These are phyloP conservation scores for Pseudogymnoascus sp. DNA, from an alignment of 2,329 filamentous ascomycete species.

Conservation along the genomic window DNA sequence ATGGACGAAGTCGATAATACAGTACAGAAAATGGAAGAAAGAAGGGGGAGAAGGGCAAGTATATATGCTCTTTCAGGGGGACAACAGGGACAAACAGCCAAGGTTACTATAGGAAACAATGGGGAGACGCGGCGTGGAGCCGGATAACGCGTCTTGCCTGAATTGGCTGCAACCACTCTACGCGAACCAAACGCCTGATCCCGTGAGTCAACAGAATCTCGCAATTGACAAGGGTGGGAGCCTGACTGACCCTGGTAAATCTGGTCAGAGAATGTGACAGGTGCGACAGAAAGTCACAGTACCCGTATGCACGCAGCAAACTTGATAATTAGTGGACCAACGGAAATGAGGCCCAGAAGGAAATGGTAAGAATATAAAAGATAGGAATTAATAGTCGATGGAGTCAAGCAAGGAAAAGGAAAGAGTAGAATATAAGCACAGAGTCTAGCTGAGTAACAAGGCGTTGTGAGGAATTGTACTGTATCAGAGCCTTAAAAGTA, in stretches of 20 bases:
- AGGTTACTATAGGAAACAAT: constrained; percentile 9
- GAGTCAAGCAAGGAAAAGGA: not conserved
- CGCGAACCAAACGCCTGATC: constrained; percentile 11
- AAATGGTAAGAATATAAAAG: not conserved
- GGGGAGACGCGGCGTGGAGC: constrained; percentile 8
- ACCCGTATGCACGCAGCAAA: not conserved
- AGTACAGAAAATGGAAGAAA: not conserved
- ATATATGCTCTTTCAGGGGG: constrained; percentile 7
- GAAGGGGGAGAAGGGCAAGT: not conserved
- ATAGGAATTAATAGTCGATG: not conserved
- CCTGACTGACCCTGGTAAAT: not conserved
- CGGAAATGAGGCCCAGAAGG: constrained; percentile 5
- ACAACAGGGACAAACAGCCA: not conserved
- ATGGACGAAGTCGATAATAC: not conserved
- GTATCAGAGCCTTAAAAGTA: not conserved
- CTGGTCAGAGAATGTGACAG: not conserved
- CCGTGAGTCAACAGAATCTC: constrained; percentile 7
- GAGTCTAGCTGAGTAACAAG: not conserved
- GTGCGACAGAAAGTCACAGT: not conserved
- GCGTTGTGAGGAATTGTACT: not conserved
- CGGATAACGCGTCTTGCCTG: constrained; percentile 10
- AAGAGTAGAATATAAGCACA: not conserved
- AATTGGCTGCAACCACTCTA: constrained; percentile 9
- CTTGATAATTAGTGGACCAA: constrained; percentile 5
- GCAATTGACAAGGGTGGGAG: not conserved